Evolutionary conservation across 345 rosid species (phyloP).

Genomic region (Stellera chamaejasme): DNA sequence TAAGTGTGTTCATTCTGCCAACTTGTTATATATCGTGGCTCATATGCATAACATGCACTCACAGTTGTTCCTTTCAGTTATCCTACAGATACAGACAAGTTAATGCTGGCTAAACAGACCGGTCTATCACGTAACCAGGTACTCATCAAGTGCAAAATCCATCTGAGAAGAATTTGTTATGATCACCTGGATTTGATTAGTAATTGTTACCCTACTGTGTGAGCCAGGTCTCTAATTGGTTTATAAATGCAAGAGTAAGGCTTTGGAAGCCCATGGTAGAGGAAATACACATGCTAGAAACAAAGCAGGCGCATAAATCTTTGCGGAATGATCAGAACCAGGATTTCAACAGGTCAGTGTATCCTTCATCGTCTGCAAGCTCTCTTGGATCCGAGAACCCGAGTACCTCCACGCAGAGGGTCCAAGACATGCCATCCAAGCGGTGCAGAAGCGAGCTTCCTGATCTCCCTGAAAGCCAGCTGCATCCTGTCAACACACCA

Average conservation of each 20-base stretch:
- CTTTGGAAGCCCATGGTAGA: constrained; percentile 92
- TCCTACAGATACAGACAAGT: constrained; percentile 68
- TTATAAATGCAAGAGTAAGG: constrained; percentile 77
- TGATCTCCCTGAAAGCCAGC: constrained; percentile 19
- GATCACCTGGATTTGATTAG: neutral
- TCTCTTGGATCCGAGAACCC: constrained; percentile 20
- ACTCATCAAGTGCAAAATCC: neutral
- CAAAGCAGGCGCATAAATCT: constrained; percentile 45
- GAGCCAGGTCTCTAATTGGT: constrained; percentile 72
- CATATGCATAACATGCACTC: no score
- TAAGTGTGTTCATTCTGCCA: constrained; percentile 21
- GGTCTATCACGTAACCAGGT: constrained; percentile 61
- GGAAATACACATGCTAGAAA: constrained; percentile 68
- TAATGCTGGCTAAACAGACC: constrained; percentile 50
- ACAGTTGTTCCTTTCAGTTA: constrained; percentile 32
- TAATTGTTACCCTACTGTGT: neutral
- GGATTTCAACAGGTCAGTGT: constrained; percentile 20
- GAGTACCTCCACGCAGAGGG: constrained; percentile 22
- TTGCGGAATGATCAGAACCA: constrained; percentile 31
- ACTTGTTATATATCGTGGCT: neutral
- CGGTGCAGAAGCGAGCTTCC: constrained; percentile 30
- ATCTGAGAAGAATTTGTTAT: constrained; percentile 1
- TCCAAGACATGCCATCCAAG: constrained; percentile 30
- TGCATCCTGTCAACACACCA: constrained; percentile 7
- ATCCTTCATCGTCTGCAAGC: constrained; percentile 14